Conservation (phyloP, 139 green algal genomes). For the Bryopsis sp. region DNA sequence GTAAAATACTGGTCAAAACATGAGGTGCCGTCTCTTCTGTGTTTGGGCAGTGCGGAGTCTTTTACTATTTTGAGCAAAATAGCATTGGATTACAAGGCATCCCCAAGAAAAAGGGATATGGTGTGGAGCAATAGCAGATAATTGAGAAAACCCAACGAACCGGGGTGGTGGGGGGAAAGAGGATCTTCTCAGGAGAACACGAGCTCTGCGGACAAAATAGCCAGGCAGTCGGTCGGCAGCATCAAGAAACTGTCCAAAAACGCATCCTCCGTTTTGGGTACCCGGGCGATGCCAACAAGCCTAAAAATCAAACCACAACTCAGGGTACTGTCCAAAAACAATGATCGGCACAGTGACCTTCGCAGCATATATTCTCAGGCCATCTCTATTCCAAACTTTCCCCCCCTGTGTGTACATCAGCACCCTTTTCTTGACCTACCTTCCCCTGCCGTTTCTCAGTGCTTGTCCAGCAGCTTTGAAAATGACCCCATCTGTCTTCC, state of each 20-base stretch:
- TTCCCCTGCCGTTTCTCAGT: constrained; percentile 10
- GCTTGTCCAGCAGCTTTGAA: constrained; percentile 28
- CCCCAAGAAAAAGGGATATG: too few species aligned
- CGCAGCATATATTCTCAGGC: constrained; percentile 1
- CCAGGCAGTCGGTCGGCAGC: constrained; percentile 66
- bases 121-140: too few species aligned
- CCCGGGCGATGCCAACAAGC: constrained; percentile 50
- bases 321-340: not conserved
- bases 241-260: constrained; percentile 70
- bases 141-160: too few species aligned
- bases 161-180: too few species aligned
- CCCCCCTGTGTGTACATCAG: not conserved
- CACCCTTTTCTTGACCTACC: not conserved
- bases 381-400: not conserved
- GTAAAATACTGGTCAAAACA: too few species aligned
- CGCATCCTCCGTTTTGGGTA: constrained; percentile 44
- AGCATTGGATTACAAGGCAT: too few species aligned
- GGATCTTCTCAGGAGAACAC: constrained; percentile 35
- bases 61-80: too few species aligned
- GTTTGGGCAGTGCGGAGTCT: too few species aligned
- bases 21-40: too few species aligned
- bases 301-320: constrained; percentile 21
- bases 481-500: constrained; percentile 16
- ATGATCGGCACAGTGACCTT: not conserved
- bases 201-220: constrained; percentile 47